Base-by-base conservation (phyloP, 2,329 filamentous ascomycete species). In the Cercospora berteroae region DNA sequence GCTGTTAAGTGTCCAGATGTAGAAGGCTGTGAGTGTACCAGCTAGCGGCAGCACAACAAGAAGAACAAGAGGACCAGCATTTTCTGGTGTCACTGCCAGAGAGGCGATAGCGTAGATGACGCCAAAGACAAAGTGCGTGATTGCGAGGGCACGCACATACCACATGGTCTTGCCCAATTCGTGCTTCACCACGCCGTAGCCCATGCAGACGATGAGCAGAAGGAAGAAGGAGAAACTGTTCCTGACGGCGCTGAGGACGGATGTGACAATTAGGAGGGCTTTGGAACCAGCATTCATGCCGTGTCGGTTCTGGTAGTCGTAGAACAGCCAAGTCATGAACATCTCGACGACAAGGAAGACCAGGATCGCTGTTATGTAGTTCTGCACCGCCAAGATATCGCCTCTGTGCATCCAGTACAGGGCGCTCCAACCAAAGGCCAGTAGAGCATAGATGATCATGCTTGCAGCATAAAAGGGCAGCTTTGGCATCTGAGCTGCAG, bases 181-280 rank as follows among this genome's bases (percentile, higher is more conserved):
- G 2, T 90, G 91, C 81, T 98, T 98, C 72, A 99, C 96, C 25
- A 99, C 96, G 74, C 95, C 95, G 75, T 99, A 99, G 33, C 95
- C 95, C 95, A 99, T 99, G 80, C 95, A 99, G 33, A 99, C 95
- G 73, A 99, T 98, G 63, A 99, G 88, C 8, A 99, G 86, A 60
- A 99, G 84, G 84, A 99, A 99, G 84, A 99, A 99, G 0, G 94
- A 97, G 79, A 99, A 98, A 0, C 94, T 97, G 80, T 98, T 99
- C 71, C 95, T 88, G 65, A 90, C 94, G 5, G 95, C 95, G 77
- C 97, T 98, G 55, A 99, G 85, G 25, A 98, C 85, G 42, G 93
- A 93, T n/a, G 97, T 94, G 25, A 97, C 82, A 18, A 97, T 88
- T 81, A 99, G 90, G 65, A 98, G 84, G 5, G 90, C 90, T 78